Percentiles rank a stretch among this genome's conserved stretches.
phyloP scores from a whole-genome alignment of 768 basidiomycete genomes.

The Panus rudis region DNA sequence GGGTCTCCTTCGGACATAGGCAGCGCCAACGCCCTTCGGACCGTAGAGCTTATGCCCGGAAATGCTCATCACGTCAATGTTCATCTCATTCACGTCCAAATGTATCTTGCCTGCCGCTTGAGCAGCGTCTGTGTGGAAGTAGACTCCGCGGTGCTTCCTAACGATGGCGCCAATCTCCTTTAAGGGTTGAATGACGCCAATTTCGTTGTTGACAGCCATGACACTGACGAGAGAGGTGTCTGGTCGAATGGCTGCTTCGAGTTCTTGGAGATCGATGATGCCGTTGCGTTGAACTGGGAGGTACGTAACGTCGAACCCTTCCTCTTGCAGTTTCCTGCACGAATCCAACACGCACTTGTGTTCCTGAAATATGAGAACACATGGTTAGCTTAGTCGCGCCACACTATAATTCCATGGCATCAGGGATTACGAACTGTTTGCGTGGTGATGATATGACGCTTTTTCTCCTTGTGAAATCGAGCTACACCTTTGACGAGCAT shows the following conservation, averaged over 20 bases:
- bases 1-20: constrained; percentile 88
- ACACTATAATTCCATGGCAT: neutral
- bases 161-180: constrained; percentile 87
- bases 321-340: constrained; percentile 89
- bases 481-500: constrained; percentile 97
- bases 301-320: constrained; percentile 97
- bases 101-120: constrained; percentile 92
- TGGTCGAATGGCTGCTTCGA: constrained; percentile 85
- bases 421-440: constrained; percentile 63
- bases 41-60: constrained; percentile 98
- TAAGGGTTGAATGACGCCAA: constrained; percentile 95
- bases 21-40: constrained; percentile 92
- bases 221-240: constrained; percentile 93
- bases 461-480: constrained; percentile 89
- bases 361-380: constrained; percentile 46
- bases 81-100: constrained; percentile 90
- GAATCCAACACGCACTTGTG: constrained; percentile 99
- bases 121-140: constrained; percentile 97
- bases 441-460: constrained; percentile 88
- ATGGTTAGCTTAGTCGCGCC: too few relatives aligned
- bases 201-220: constrained; percentile 99
- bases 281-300: constrained; percentile 90
- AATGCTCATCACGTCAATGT: constrained; percentile 92
- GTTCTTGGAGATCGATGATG: constrained; percentile 65
- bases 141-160: constrained; percentile 82